Conservation (phyloP, 148 eudicot species). For the Suaeda aralocaspica region DNA sequence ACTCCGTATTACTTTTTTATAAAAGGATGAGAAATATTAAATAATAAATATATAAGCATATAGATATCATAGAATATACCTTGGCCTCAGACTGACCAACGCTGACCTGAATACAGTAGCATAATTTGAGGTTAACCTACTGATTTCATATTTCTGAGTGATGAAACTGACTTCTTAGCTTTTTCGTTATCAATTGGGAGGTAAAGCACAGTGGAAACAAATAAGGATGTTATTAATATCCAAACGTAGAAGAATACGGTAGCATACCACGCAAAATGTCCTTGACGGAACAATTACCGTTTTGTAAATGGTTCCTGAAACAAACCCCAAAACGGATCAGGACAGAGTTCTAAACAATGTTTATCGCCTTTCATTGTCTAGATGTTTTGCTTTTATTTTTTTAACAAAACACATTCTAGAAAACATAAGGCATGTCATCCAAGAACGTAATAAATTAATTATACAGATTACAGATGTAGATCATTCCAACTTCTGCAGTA, state of each 20-base stretch:
- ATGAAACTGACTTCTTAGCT: not conserved
- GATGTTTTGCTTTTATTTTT: not conserved
- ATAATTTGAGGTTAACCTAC: not conserved
- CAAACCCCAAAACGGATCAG: constrained; percentile 9
- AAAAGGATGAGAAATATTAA: not conserved
- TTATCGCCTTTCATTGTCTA: not conserved
- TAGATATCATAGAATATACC: constrained; percentile 39
- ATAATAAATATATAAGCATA: not conserved
- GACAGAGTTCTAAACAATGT: no score
- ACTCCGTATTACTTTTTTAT: no score
- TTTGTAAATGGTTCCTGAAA: constrained; percentile 92
- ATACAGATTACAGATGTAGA: not conserved
- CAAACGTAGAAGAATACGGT: constrained; percentile 18
- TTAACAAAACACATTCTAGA: not conserved
- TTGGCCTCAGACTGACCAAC: constrained; percentile 94
- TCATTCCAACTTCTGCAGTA: not conserved
- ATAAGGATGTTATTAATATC: not conserved
- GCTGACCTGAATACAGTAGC: constrained; percentile 64
- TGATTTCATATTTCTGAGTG: not conserved
- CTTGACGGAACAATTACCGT: constrained; percentile 80
- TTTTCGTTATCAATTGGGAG: not conserved
- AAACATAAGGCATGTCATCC: not conserved
- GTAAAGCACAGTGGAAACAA: constrained; percentile 2
- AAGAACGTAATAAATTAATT: not conserved
- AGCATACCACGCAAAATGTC: constrained; percentile 82